Evolutionary conservation across 2,329 filamentous ascomycete species (phyloP), one percentile per base, ranked within the genome.

Genomic region (Fusarium sp.): DNA sequence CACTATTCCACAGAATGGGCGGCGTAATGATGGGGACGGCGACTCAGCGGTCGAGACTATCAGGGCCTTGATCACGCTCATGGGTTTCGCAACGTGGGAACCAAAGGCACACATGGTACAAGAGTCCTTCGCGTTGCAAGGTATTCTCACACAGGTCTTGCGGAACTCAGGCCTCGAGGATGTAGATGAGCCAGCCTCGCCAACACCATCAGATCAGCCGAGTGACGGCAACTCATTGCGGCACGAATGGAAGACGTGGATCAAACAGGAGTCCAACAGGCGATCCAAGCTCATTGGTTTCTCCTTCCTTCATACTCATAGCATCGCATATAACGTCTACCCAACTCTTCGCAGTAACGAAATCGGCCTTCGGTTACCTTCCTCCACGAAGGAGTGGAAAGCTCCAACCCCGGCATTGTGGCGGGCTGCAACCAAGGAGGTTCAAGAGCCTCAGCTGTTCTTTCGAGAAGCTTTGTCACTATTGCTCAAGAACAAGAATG

Each of bases 31-130:
- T 17, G 3, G 30, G 2, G 59, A 40, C 6, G 37, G 32, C 1
- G 42, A 64, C 12, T 35, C 30, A 3, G 27, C 44, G 4, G 60
- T 82, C 2, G 80, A 82, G 35, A 76, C 78, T 0, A 76, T 81
- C 3, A 73, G 79, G 0, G 76, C 80, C 3, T 66, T 82, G 10
- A 77, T 82, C 9, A 75, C 77, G 2, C 75, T 82, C 10, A 82
- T 82, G 81, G 81, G 78, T 2, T 81, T 77, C 33, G 81, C 81
- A 1, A 81, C 81, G 0, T 82, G 81, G 81, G 81, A 82, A 14
- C 75, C 76, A 2, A 78, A 80, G 40, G 72, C 74, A 14, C 52
- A 70, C 0, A 72, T 81, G 13, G 63, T 82, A 1, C 77, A 80
- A 17, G 80, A 82, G 38, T 80, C 81, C 0, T 81, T 82, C 20